phyloP scores from a whole-genome alignment of 257 asterid genomes.

The Nicotiana paniculata region DNA sequence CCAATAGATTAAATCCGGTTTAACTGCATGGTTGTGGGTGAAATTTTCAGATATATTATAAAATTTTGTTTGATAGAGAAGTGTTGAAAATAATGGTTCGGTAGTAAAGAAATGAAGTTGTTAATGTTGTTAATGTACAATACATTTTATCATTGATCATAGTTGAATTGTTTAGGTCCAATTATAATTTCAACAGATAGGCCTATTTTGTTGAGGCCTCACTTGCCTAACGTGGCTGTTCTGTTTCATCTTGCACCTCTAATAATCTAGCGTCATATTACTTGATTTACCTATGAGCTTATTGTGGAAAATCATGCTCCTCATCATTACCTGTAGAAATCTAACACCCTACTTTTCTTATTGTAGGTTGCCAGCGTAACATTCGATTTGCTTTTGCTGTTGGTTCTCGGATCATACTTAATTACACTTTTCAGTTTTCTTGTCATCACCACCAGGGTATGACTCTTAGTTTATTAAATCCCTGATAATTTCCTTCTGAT shows the following conservation, averaged over 20 bases:
- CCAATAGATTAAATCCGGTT: not conserved
- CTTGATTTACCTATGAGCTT: not conserved
- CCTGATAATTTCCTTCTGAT: not conserved
- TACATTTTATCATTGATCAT: not conserved
- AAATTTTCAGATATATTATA: not conserved
- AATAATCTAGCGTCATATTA: not conserved
- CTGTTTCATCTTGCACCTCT: not conserved
- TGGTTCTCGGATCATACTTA: conserved; percentile 81
- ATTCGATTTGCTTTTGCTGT: conserved; percentile 79
- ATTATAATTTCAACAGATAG: not conserved
- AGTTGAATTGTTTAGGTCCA: not conserved
- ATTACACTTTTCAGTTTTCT: conserved; percentile 73
- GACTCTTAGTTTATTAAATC: conserved; percentile 6
- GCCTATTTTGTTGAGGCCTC: not conserved
- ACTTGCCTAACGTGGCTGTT: not conserved
- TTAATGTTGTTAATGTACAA: not conserved
- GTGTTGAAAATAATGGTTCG: not conserved
- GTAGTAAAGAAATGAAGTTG: not conserved
- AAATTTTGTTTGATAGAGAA: not conserved
- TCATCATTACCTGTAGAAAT: not conserved
- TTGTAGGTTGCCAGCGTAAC: conserved; percentile 91
- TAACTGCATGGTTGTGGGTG: not conserved
- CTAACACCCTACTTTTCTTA: not conserved
- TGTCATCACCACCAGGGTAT: conserved; percentile 79
- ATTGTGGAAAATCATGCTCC: not conserved